Percentiles rank a stretch among this genome's conserved stretches.
Evolutionary conservation across 1,139 yeast genomes (phyloP).

Genomic region (Protomyces pachydermus): DNA sequence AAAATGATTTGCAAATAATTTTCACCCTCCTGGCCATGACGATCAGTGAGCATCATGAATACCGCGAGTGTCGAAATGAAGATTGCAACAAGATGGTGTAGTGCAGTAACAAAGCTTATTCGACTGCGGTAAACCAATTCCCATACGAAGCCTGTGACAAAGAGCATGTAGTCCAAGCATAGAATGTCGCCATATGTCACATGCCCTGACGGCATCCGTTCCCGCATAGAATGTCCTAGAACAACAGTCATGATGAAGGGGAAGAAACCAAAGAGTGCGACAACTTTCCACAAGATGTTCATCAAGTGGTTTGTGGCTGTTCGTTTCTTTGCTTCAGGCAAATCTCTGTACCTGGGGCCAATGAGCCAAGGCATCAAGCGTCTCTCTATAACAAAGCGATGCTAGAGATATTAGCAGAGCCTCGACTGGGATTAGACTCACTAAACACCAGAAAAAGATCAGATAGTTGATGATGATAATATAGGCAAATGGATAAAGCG

Average conservation of each 20-base stretch:
- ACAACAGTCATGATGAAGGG: conserved; percentile 19
- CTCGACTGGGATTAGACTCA: neutral
- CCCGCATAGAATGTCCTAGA: neutral
- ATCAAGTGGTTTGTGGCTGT: conserved; percentile 11
- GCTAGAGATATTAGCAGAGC: neutral
- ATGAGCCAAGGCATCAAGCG: conserved; percentile 4
- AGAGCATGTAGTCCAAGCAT: conserved; percentile 9
- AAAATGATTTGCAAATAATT: conserved; percentile 8
- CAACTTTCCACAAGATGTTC: conserved; percentile 8
- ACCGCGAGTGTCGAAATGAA: conserved; percentile 6
- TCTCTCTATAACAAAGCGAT: conserved; percentile 3
- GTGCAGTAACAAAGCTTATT: conserved; percentile 11
- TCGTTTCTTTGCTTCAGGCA: conserved; percentile 5
- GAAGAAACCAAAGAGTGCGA: conserved; percentile 5
- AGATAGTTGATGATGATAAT: conserved; percentile 8
- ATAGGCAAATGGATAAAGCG: conserved; percentile 3
- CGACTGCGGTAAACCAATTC: conserved; percentile 11
- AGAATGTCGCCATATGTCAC: conserved; percentile 8
- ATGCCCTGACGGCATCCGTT: conserved; percentile 3
- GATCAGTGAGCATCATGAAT: conserved; percentile 2
- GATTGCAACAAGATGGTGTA: conserved; percentile 8
- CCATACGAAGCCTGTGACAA: conserved; percentile 9
- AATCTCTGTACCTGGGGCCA: neutral
- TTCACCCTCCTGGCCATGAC: conserved; percentile 14
- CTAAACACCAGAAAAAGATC: conserved; percentile 8